Base-by-base conservation (phyloP, 257 asterid genomes). In the Solanum clarkiae region DNA sequence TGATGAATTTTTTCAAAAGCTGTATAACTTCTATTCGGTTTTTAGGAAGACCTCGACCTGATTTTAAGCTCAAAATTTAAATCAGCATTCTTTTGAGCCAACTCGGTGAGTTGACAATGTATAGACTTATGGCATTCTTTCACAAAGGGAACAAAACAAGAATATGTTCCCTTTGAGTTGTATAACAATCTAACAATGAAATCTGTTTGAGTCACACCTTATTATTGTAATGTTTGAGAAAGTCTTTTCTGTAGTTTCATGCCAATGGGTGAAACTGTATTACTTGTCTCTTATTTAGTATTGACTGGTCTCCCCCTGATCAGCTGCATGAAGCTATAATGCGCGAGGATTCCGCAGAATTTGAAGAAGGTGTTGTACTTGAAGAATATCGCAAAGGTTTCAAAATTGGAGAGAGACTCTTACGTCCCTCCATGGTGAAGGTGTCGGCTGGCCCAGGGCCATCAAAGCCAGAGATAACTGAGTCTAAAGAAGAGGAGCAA, bases 371-470 rank as follows among this genome's bases (percentile, higher is more conserved):
- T 32, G 80, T 93, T 80, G 57, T 95, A 82, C 86, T 94, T 29
- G 94, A 95, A 85, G 94, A 95, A 88, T 94, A 87, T 88, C 93
- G 96, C 84, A 94, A 89, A 86, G 98, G 98, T 2, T 95, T 94
- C 89, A 91, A 81, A 80, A 93, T 95, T 29, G 97, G 95, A 4
- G 94, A 94, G 2, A 92, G 98, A 88, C 98, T 95, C 65, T 87
- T 95, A 83, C 93, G 98, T 56, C 98, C 98, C 65, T 91, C 98
- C 32, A 95, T 95, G 98, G 98, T 94, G 90, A 95, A 95, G 91
- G 98, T 95, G 24, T 94, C 98, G 7, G 89, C 98, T 26, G 98
- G 98, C 17, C 97, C 98, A 8, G 98, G 98, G 63, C 96, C 97
- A 16, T 89, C 91, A 60, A 95, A 93, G 86, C 87, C 91, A 10